These are phyloP conservation scores for Neotropicomus parvogracilis DNA, from an alignment of 1,284 basidiomycete species.

Conservation along the genomic window DNA sequence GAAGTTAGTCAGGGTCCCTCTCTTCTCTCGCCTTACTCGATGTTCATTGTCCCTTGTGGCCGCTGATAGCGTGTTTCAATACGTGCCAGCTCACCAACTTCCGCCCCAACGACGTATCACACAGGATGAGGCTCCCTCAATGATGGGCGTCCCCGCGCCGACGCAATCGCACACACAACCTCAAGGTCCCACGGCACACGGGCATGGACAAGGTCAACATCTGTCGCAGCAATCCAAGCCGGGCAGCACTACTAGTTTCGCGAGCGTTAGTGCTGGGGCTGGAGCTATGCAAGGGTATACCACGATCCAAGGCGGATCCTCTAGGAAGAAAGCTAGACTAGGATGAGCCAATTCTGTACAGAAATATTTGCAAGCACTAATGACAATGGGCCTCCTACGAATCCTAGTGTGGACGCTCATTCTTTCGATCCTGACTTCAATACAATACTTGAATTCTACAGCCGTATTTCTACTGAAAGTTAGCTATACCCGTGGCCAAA, in stretches of 20 bases:
- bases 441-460: no score
- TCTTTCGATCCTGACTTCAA: no score
- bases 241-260: constrained; percentile 47
- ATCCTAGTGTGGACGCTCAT: background rate
- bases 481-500: no score
- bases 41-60: constrained; percentile 6
- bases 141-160: constrained; percentile 58
- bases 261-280: constrained; percentile 48
- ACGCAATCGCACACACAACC: constrained; percentile 39
- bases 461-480: no score
- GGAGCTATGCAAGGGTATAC: constrained; percentile 35
- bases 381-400: background rate
- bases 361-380: background rate
- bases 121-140: constrained; percentile 74
- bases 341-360: constrained; percentile 26
- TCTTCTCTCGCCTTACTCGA: constrained; percentile 1
- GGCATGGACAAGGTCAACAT: constrained; percentile 40
- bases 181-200: constrained; percentile 35
- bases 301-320: constrained; percentile 32
- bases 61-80: constrained; percentile 56
- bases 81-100: constrained; percentile 51
- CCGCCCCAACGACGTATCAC: constrained; percentile 73
- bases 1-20: constrained; percentile 49
- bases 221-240: constrained; percentile 45
- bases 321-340: constrained; percentile 46